Conservation (phyloP, 2,329 filamentous ascomycete species). For the Apiospora saccharicola region DNA sequence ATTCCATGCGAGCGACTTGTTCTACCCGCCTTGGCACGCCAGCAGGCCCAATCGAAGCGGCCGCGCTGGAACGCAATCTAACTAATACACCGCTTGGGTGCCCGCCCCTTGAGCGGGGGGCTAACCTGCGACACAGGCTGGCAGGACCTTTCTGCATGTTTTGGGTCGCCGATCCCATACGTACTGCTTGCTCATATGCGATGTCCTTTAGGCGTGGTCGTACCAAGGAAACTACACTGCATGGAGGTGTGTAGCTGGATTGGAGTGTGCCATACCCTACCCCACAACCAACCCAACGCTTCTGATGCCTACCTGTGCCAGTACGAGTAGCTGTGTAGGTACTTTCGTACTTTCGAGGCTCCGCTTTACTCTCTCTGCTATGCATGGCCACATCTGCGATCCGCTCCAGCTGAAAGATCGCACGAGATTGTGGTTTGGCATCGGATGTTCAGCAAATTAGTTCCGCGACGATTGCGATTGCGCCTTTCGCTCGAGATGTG, state of each 20-base stretch:
- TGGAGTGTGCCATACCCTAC: not conserved
- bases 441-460: not conserved
- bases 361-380: not conserved
- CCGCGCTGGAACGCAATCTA: conserved; percentile 10
- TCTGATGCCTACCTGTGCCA: not conserved
- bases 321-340: not conserved
- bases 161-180: conserved; percentile 12
- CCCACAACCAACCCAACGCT: not conserved
- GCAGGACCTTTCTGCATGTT: conserved; percentile 6
- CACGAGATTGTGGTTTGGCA: not conserved
- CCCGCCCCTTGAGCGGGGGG: not conserved
- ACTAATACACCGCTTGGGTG: conserved; percentile 9
- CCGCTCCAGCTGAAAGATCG: conserved; percentile 3
- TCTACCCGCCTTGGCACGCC: conserved; percentile 12
- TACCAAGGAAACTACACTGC: conserved; percentile 15
- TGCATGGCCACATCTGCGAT: conserved; percentile 8
- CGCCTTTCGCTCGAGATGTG: not conserved
- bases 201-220: not conserved
- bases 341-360: conserved; percentile 9
- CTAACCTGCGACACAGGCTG: conserved; percentile 13
- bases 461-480: not conserved
- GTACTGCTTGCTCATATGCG: conserved; percentile 10
- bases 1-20: conserved; percentile 21
- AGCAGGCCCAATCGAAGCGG: conserved; percentile 1
- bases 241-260: not conserved